These are phyloP conservation scores for Saturnispora bothae DNA, from an alignment of 805 yeast genomes.

Conservation along the genomic window DNA sequence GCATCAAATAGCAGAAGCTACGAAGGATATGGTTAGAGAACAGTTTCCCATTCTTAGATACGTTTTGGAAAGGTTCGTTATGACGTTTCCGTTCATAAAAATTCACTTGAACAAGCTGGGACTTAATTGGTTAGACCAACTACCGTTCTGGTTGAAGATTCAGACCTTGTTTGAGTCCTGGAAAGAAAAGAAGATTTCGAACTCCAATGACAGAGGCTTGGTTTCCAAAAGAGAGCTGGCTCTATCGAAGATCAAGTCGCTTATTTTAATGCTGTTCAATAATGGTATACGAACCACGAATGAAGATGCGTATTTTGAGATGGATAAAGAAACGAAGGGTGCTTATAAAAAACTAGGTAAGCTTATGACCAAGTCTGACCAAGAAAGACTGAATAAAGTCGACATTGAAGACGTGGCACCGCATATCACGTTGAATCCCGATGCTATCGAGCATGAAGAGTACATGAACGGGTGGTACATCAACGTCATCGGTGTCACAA, in stretches of 20 bases:
- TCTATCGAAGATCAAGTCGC: constrained; percentile 48
- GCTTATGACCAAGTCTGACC: constrained; percentile 14
- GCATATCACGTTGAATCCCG: constrained; percentile 27
- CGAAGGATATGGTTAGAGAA: constrained; percentile 19
- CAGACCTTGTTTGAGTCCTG: constrained; percentile 78
- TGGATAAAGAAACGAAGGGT: constrained; percentile 26
- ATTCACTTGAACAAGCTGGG: constrained; percentile 28
- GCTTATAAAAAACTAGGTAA: constrained; percentile 32
- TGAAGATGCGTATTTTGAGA: constrained; percentile 40
- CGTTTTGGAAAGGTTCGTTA: constrained; percentile 51
- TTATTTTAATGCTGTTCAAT: constrained; percentile 59
- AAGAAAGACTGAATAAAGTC: constrained; percentile 4
- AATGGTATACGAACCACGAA: constrained; percentile 58
- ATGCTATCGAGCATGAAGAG: constrained; percentile 23
- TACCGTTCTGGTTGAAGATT: constrained; percentile 66
- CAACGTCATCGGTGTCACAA: constrained; percentile 59
- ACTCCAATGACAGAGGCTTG: constrained; percentile 66
- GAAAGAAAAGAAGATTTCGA: constrained; percentile 59
- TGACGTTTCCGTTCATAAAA: constrained; percentile 67
- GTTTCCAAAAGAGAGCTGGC: constrained; percentile 59
- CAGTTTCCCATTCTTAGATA: constrained; percentile 61
- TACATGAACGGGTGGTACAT: constrained; percentile 49
- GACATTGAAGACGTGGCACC: constrained; percentile 15
- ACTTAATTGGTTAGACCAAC: constrained; percentile 10
- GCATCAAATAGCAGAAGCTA: constrained; percentile 13